Percentiles rank a stretch among this genome's conserved stretches.
Conservation (phyloP, 2,329 filamentous ascomycete genomes). For the Plectosphaerella sp. region DNA sequence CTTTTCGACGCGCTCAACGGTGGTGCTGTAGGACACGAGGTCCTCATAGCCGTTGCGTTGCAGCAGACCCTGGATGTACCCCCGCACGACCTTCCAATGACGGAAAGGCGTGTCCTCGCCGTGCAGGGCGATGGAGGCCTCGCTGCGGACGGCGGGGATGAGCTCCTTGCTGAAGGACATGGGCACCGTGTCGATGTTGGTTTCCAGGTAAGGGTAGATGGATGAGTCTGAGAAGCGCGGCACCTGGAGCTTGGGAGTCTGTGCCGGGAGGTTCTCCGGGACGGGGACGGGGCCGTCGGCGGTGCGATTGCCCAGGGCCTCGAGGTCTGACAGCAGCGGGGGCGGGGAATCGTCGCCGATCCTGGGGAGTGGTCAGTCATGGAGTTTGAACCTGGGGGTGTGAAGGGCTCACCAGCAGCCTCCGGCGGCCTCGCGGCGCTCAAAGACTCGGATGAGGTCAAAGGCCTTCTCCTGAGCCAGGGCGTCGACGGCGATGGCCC, state of each 20-base stretch:
- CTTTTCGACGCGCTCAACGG: slow-evolving; percentile 55
- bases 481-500: slow-evolving; percentile 57
- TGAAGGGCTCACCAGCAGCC: slow-evolving; percentile 51
- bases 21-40: slow-evolving; percentile 51
- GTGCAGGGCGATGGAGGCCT: slow-evolving; percentile 32
- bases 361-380: slow-evolving; percentile 24
- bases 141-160: slow-evolving; percentile 34
- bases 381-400: neutral
- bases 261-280: slow-evolving; percentile 41
- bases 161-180: slow-evolving; percentile 59
- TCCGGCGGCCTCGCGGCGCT: slow-evolving; percentile 53
- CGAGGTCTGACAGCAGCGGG: slow-evolving; percentile 37
- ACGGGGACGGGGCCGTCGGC: slow-evolving; percentile 44
- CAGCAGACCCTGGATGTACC: slow-evolving; percentile 50
- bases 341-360: slow-evolving; percentile 32
- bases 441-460: slow-evolving; percentile 57
- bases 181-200: slow-evolving; percentile 53
- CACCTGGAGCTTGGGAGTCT: slow-evolving; percentile 35
- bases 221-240: slow-evolving; percentile 53
- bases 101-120: slow-evolving; percentile 57
- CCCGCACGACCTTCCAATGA: slow-evolving; percentile 51
- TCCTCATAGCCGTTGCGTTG: slow-evolving; percentile 48
- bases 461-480: slow-evolving; percentile 54
- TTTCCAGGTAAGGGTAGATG: slow-evolving; percentile 61
- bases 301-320: slow-evolving; percentile 39